Evolutionary conservation across 2,329 filamentous ascomycete genomes (phyloP).

Genomic region (Alternaria gansuensis): DNA sequence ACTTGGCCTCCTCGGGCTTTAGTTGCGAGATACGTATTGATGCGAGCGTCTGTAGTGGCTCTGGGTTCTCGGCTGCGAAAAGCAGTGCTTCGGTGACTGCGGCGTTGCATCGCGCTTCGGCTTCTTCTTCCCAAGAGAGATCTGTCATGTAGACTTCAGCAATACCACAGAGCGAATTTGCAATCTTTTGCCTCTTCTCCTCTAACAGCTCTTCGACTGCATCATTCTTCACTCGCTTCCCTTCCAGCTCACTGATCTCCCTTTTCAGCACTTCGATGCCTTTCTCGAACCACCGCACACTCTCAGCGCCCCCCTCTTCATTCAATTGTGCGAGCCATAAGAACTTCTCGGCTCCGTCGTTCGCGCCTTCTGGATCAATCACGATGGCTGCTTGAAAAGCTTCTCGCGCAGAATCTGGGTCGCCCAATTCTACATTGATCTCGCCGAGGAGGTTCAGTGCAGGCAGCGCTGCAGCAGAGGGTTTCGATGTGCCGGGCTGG

Average conservation of each 20-base stretch:
- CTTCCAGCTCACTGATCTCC: slow-evolving; percentile 72
- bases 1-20: slow-evolving; percentile 78
- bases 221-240: slow-evolving; percentile 49
- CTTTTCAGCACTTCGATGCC: slow-evolving; percentile 76
- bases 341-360: slow-evolving; percentile 91
- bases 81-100: slow-evolving; percentile 91
- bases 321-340: slow-evolving; percentile 92
- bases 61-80: slow-evolving; percentile 79
- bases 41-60: slow-evolving; percentile 94
- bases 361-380: slow-evolving; percentile 81
- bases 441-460: slow-evolving; percentile 81
- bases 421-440: slow-evolving; percentile 82
- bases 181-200: slow-evolving; percentile 82
- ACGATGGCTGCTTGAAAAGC: slow-evolving; percentile 77
- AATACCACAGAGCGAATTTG: slow-evolving; percentile 91
- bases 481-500: slow-evolving; percentile 49
- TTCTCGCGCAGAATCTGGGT: slow-evolving; percentile 75
- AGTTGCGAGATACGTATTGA: slow-evolving; percentile 92
- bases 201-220: slow-evolving; percentile 56
- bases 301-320: slow-evolving; percentile 67
- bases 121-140: slow-evolving; percentile 87
- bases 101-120: slow-evolving; percentile 85
- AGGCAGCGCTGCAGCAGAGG: slow-evolving; percentile 63
- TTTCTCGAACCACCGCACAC: slow-evolving; percentile 69
- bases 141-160: slow-evolving; percentile 99